Percentiles rank a stretch among this genome's conserved stretches.
These are phyloP conservation scores for Pittosporum tobira DNA, from an alignment of 129 eudicot genomes.

Conservation along the genomic window DNA sequence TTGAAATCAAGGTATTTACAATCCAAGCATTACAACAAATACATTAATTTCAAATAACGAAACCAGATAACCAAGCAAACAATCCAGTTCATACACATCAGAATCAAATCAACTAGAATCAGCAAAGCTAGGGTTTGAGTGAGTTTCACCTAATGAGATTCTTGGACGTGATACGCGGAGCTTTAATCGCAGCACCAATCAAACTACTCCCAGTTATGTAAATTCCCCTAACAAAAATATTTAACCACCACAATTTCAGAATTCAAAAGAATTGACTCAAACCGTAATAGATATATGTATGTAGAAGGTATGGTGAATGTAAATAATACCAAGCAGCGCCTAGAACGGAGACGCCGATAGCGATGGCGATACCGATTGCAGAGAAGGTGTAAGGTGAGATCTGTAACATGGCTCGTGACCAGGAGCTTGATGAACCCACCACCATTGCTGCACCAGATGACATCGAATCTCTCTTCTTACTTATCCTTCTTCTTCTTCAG, in stretches of 20 bases:
- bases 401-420: conserved; percentile 75
- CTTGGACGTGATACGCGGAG: conserved; percentile 88
- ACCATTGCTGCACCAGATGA: conserved; percentile 28
- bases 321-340: conserved; percentile 84
- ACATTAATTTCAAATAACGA: too few species aligned
- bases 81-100: not conserved
- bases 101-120: not conserved
- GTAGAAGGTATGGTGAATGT: not conserved
- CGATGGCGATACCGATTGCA: conserved; percentile 85
- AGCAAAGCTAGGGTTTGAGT: not conserved
- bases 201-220: conserved; percentile 87
- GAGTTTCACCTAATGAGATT: conserved; percentile 29
- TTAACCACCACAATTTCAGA: not conserved
- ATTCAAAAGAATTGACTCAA: not conserved
- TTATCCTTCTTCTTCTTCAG: too few species aligned
- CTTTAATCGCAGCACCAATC: conserved; percentile 92
- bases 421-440: conserved; percentile 63
- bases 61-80: not conserved
- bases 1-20: too few species aligned
- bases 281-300: conserved; percentile 4
- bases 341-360: conserved; percentile 95
- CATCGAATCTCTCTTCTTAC: conserved; percentile 10
- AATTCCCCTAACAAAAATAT: conserved; percentile 3
- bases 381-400: conserved; percentile 88
- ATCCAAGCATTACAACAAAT: too few species aligned